Evolutionary conservation across 2,329 filamentous ascomycete species (phyloP).

Genomic region (Aspergillus fumigatus): DNA sequence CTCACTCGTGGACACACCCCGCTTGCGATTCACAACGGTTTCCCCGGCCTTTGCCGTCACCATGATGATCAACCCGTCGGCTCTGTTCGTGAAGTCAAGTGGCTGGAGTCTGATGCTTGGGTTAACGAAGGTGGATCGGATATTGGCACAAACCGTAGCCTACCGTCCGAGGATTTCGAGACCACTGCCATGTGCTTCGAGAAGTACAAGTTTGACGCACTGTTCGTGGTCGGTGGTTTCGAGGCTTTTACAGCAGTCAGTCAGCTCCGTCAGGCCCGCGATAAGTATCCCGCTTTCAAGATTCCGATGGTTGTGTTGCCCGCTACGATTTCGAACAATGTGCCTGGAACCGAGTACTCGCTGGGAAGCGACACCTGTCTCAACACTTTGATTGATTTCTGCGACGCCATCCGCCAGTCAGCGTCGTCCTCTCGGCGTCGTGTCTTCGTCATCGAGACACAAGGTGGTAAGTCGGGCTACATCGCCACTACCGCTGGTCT

Average conservation of each 20-base stretch:
- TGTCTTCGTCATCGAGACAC: constrained; percentile 97
- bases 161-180: constrained; percentile 83
- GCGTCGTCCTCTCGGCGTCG: constrained; percentile 88
- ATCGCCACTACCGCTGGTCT: constrained; percentile 86
- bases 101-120: constrained; percentile 94
- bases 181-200: constrained; percentile 78
- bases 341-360: constrained; percentile 95
- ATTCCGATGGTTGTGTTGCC: constrained; percentile 90
- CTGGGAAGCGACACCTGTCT: constrained; percentile 94
- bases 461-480: constrained; percentile 91
- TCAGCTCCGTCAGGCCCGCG: constrained; percentile 75
- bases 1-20: constrained; percentile 87
- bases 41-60: constrained; percentile 87
- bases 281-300: constrained; percentile 75
- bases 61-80: constrained; percentile 77
- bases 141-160: constrained; percentile 93
- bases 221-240: constrained; percentile 92
- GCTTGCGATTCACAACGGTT: constrained; percentile 91
- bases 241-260: constrained; percentile 92
- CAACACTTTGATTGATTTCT: constrained; percentile 91
- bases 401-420: constrained; percentile 95
- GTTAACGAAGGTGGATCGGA: constrained; percentile 95
- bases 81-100: constrained; percentile 78
- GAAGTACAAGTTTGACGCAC: constrained; percentile 80
- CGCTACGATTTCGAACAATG: constrained; percentile 98